These are phyloP conservation scores for Delonix regia DNA, from an alignment of 306 rosid species.

Conservation along the genomic window DNA sequence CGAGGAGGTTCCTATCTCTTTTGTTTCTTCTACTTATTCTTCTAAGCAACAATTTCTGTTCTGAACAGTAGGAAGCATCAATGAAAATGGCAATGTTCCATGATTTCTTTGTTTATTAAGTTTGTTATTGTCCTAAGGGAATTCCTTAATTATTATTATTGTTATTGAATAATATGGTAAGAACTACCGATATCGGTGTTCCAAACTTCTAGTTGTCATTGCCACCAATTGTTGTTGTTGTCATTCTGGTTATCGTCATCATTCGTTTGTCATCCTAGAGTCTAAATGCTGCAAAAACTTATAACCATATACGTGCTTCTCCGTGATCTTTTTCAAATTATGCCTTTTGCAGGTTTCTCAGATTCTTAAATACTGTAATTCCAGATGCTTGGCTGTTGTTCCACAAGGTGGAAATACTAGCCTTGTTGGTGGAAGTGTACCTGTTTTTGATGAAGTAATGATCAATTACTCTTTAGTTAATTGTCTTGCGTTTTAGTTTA, in stretches of 20 bases:
- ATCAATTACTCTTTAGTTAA: conserved; percentile 10
- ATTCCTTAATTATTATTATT: neutral
- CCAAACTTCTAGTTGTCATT: neutral
- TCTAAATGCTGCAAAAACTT: neutral
- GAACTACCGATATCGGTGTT: neutral
- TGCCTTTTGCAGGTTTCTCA: conserved; percentile 64
- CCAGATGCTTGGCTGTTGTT: conserved; percentile 86
- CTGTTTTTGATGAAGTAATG: conserved; percentile 95
- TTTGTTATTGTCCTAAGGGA: neutral
- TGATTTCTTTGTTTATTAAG: conserved; percentile 20
- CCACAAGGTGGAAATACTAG: conserved; percentile 99
- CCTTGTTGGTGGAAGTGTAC: conserved; percentile 98
- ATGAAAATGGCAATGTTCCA: neutral
- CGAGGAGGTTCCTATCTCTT: conserved; percentile 64
- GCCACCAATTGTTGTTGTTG: neutral
- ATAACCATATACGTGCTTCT: neutral
- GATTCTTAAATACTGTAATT: conserved; percentile 83
- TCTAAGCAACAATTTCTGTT: conserved; percentile 17
- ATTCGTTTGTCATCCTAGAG: neutral
- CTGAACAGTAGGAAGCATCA: conserved; percentile 3
- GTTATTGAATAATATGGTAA: neutral
- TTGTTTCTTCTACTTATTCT: neutral
- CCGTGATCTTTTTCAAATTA: conserved; percentile 4
- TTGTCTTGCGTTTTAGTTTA: conserved; percentile 20
- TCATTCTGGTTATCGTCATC: neutral